These are phyloP conservation scores for Cardamine occulta DNA, from an alignment of 345 rosid genomes.

Conservation along the genomic window DNA sequence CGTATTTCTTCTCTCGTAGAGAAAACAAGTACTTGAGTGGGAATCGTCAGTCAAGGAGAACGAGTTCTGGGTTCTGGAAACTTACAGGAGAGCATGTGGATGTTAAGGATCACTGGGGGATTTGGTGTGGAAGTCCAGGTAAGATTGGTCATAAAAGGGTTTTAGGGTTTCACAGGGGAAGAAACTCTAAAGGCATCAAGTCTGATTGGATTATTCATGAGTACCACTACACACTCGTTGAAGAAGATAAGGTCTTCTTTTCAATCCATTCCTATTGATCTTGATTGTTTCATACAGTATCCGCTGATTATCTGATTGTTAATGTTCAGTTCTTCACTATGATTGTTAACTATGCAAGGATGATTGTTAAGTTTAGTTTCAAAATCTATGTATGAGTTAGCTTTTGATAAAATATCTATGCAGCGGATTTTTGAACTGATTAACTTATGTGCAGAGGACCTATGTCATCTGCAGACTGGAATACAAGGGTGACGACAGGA, in stretches of 20 bases:
- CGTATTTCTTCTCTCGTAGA: slow-evolving; percentile 44
- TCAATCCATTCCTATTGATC: too few species aligned
- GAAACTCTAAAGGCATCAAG: too few species aligned
- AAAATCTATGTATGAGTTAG: too few species aligned
- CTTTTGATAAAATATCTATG: too few species aligned
- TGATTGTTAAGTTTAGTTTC: too few species aligned
- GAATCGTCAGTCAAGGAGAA: slow-evolving; percentile 38
- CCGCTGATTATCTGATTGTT: too few species aligned
- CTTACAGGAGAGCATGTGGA: slow-evolving; percentile 20
- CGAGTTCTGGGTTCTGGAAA: slow-evolving; percentile 49
- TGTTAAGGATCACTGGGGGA: slow-evolving; percentile 16
- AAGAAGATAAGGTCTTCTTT: too few species aligned
- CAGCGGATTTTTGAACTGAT: too few species aligned
- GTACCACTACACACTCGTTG: not conserved
- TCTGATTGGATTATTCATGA: slow-evolving; percentile 25
- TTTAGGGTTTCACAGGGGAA: too few species aligned
- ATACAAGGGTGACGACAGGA: slow-evolving; percentile 25
- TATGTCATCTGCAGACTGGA: slow-evolving; percentile 35
- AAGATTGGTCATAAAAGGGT: slow-evolving; percentile 47
- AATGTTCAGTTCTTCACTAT: too few species aligned
- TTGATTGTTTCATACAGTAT: too few species aligned
- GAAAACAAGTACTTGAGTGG: slow-evolving; percentile 12
- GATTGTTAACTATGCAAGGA: too few species aligned
- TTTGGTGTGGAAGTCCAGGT: not conserved
- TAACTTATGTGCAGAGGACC: not conserved